A percentile compares a stretch with the other conserved stretches of the same genome.
Conservation (phyloP, 2,329 filamentous ascomycete species). For the Aureobasidium melanogenum region DNA sequence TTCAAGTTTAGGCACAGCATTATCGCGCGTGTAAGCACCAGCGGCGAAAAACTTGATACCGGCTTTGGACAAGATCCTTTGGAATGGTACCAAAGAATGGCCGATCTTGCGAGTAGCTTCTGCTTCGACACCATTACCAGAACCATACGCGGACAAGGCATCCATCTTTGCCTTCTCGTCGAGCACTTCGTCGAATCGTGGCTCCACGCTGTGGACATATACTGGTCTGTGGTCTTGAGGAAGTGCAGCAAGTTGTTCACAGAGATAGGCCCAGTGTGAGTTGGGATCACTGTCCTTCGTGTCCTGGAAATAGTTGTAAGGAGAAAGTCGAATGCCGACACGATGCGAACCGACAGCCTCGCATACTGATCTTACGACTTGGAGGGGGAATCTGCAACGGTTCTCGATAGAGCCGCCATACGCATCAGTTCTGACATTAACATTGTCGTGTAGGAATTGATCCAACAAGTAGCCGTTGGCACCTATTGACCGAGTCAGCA, state of each 20-base stretch:
- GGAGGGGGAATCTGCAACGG: constrained; percentile 40
- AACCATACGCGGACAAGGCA: constrained; percentile 15
- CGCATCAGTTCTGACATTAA: constrained; percentile 42
- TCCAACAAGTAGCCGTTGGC: constrained; percentile 46
- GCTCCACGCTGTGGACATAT: constrained; percentile 53
- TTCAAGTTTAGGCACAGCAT: constrained; percentile 28
- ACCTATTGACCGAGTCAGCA: constrained; percentile 14
- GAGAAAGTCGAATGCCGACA: constrained; percentile 49
- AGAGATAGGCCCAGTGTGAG: constrained; percentile 52
- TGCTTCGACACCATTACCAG: constrained; percentile 20
- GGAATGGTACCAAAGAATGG: constrained; percentile 18
- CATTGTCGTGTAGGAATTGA: constrained; percentile 53
- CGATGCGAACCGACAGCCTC: constrained; percentile 39
- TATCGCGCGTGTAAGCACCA: constrained; percentile 31
- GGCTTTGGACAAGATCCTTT: constrained; percentile 18
- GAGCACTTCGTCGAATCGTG: constrained; percentile 37
- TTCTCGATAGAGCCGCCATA: constrained; percentile 38
- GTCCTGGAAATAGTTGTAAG: constrained; percentile 50
- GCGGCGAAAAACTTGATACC: constrained; percentile 29
- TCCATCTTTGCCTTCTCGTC: constrained; percentile 20
- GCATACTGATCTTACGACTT: constrained; percentile 41
- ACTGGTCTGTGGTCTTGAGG: constrained; percentile 43
- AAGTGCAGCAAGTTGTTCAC: constrained; percentile 28
- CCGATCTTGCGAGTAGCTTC: constrained; percentile 20
- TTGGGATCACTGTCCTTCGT: constrained; percentile 53